Evolutionary conservation across 129 eudicot species (phyloP).

Genomic region (Deinandra increscens): DNA sequence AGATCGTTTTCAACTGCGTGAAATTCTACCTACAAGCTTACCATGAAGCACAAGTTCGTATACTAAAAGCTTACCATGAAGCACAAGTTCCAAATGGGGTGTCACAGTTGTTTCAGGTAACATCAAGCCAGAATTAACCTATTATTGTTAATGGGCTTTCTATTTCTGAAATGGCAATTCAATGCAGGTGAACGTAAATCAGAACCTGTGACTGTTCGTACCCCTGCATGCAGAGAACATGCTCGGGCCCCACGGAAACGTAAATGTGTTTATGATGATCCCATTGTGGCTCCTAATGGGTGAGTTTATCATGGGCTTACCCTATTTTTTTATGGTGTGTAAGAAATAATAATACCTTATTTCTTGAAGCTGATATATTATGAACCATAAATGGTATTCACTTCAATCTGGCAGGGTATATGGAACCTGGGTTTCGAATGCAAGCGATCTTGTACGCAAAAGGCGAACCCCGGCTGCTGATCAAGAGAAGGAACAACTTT

Average conservation of each 20-base stretch:
- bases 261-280: slow-evolving; percentile 38
- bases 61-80: no score
- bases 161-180: background rate
- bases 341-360: background rate
- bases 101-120: slow-evolving; percentile 42
- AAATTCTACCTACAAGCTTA: no score
- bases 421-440: slow-evolving; percentile 46
- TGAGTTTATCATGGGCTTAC: slow-evolving; percentile 30
- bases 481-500: slow-evolving; percentile 32
- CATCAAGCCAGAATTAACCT: background rate
- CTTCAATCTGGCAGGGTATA: slow-evolving; percentile 41
- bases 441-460: slow-evolving; percentile 49
- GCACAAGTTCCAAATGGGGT: no score
- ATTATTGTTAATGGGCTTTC: background rate
- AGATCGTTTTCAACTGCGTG: no score
- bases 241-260: slow-evolving; percentile 45
- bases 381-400: background rate
- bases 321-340: background rate
- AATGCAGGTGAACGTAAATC: slow-evolving; percentile 41
- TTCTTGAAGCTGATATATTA: background rate
- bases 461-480: slow-evolving; percentile 41
- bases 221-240: slow-evolving; percentile 65
- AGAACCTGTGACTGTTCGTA: slow-evolving; percentile 48
- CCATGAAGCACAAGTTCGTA: no score
- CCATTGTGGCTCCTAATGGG: slow-evolving; percentile 36